A percentile compares a stretch with the other conserved stretches of the same genome.
Conservation (phyloP, 202 grass and related monocot genomes). For the Elaeis oleifera region DNA sequence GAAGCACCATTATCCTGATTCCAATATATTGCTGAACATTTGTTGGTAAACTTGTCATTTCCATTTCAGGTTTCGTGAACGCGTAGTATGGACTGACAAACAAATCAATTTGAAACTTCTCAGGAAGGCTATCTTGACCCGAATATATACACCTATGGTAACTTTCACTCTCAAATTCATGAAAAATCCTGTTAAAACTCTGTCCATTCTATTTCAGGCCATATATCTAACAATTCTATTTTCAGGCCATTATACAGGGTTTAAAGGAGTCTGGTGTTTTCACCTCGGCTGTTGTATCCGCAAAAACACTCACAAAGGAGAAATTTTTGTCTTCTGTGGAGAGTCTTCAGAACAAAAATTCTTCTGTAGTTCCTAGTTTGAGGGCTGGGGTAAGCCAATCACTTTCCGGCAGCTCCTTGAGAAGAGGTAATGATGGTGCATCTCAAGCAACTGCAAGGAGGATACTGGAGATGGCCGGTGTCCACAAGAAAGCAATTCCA, state of each 20-base stretch:
- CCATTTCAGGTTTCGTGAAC: conserved; percentile 70
- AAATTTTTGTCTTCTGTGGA: conserved; percentile 32
- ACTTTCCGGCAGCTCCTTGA: not conserved
- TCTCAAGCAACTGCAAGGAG: conserved; percentile 65
- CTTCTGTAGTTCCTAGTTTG: conserved; percentile 26
- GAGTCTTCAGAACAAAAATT: conserved; percentile 29
- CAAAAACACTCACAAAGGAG: conserved; percentile 42
- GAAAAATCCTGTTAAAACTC: not conserved
- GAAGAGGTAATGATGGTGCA: conserved; percentile 10
- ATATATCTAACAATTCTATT: not conserved
- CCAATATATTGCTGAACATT: not conserved
- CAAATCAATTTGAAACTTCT: conserved; percentile 82
- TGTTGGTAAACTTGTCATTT: not conserved
- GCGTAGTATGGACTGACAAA: conserved; percentile 89
- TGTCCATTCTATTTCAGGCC: not conserved
- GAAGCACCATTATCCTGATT: not conserved
- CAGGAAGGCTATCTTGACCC: conserved; percentile 80
- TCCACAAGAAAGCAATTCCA: conserved; percentile 53
- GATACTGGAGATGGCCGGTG: conserved; percentile 45
- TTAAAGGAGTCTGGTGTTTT: conserved; percentile 87
- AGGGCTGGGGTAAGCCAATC: conserved; percentile 19
- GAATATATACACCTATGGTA: conserved; percentile 96
- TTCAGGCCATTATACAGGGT: conserved; percentile 83
- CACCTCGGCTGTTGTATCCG: conserved; percentile 57
- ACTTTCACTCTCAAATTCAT: conserved; percentile 11